Base-by-base conservation (phyloP, 2,329 filamentous ascomycete species). In the Rugonectria rugulosa region DNA sequence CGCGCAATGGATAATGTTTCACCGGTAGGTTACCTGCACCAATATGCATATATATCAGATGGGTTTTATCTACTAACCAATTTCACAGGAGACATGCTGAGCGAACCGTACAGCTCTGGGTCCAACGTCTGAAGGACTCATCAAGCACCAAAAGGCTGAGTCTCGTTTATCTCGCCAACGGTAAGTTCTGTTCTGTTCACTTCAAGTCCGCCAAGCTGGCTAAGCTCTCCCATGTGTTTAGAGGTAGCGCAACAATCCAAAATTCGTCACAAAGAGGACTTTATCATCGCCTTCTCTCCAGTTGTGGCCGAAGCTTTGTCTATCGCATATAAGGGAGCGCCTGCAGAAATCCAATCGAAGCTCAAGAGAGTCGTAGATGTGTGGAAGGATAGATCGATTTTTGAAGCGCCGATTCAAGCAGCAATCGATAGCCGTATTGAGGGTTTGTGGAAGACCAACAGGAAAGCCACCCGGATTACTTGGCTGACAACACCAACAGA, bases 1-100 rank as follows among this genome's bases (percentile, higher is more conserved):
- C 60, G 92, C 95, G 54, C 94, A 98, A 87, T 99, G 96, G 96
- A 95, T 99, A 59, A 96, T 99, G 89, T 99, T 99, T 73, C 94
- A 99, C 77, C 89, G 92, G 92, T 96, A 87, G 73, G 56, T 20
- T 12, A 31, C 19, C 15, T 23, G 19, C 11, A 14, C 11, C 19
- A 11, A 45, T 12, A 6, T 31, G 4, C 6, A 42, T 19, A 8
- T 42, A 4, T 20, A 20, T 2, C 27, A 15, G 10, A 17, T 9
- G 8, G 20, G 10, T 12, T 20, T n/a, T 15, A 47, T 24, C 53
- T 15, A 52, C 56, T 57, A 20, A 57, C 45, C 40, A 20, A 44
- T 26, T 24, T 6, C 10, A 26, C 40, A 97, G 94, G 73, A 88
- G 95, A 73, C 91, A 97, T 76, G 94, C 96, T 49, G 91, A 97